Percentiles rank a stretch among this genome's conserved stretches.
Conservation (phyloP, 192 early-diverging fungal species). For the Pilaira anomala region DNA sequence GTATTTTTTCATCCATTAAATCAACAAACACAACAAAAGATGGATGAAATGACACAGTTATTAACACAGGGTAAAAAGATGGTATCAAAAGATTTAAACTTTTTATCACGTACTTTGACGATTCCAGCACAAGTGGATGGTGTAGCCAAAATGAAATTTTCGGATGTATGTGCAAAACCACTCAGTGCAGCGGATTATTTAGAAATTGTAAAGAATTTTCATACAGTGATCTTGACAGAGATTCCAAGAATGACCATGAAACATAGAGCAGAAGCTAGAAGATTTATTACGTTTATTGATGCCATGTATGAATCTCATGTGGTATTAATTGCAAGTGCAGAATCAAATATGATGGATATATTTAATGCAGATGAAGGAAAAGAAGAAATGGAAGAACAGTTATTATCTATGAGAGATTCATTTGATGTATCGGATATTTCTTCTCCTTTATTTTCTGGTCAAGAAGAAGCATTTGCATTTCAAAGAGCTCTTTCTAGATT, state of each 20-base stretch:
- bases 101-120: constrained; percentile 71
- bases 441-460: constrained; percentile 71
- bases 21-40: constrained; percentile 38
- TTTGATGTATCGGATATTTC: constrained; percentile 45
- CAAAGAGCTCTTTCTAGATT: constrained; percentile 88
- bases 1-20: constrained; percentile 74
- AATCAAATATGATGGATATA: constrained; percentile 59
- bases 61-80: constrained; percentile 33
- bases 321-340: constrained; percentile 70
- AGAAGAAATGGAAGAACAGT: constrained; percentile 38
- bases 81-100: constrained; percentile 51
- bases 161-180: constrained; percentile 70
- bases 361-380: constrained; percentile 64
- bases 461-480: constrained; percentile 96
- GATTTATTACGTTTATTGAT: constrained; percentile 94
- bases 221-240: constrained; percentile 75
- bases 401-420: constrained; percentile 63
- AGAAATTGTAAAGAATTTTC: constrained; percentile 69
- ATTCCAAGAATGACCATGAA: constrained; percentile 68
- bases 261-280: constrained; percentile 82
- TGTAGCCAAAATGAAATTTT: constrained; percentile 75
- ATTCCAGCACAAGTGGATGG: constrained; percentile 64
- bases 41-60: constrained; percentile 45
- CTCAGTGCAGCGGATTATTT: constrained; percentile 89
- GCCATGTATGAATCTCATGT: constrained; percentile 85